Base-by-base conservation (phyloP, 169 alveolate species). In the Eimeria acervulina region DNA sequence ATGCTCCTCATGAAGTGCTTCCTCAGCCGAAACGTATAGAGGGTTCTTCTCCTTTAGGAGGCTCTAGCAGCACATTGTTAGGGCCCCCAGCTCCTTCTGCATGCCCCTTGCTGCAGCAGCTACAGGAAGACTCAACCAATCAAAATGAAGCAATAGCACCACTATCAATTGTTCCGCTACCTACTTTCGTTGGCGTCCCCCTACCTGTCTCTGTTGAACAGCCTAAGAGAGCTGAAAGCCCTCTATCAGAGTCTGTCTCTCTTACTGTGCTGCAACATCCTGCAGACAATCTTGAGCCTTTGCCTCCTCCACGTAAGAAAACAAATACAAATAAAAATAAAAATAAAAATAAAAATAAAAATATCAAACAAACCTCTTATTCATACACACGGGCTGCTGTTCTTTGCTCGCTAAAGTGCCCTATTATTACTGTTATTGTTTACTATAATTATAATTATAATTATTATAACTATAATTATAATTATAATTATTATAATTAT, bases 31-130 rank as follows among this genome's bases (percentile, higher is more conserved):
- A 31, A 38, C 8, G 40, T 4, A 26, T n/a, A 21, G 83, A 72
- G 83, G 83, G 26, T 4, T 19, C 15, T 4, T 19, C 83, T 21
- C 83, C 40, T 17, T 21, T 36, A 26, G 83, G 26, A 28, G 21
- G 40, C 8, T 19, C 4, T 5, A n/a, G 4, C 36, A n/a, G 40
- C 36, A 66, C 78, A 6, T 36, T 72, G 44, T 36, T 72, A 28
- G 83, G 83, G 10, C 83, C 83, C 21, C 47, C 83, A 3, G 83
- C 83, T 19, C 83, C 83, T 36, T n/a, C 83, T 8, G 40, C 28
- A 8, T 72, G 8, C 83, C 83, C 83, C 28, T 17, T 72, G 83
- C 83, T 72, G 83, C 83, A 72, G 44, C 83, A 72, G 83, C 47
- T 72, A 42, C 83, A 72, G 83, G 83, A 72, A 72, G 83, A 72